Percentiles rank a stretch among this genome's conserved stretches.
Conservation (phyloP, 352 stramenopile genomes). For the Pythium biforme region DNA sequence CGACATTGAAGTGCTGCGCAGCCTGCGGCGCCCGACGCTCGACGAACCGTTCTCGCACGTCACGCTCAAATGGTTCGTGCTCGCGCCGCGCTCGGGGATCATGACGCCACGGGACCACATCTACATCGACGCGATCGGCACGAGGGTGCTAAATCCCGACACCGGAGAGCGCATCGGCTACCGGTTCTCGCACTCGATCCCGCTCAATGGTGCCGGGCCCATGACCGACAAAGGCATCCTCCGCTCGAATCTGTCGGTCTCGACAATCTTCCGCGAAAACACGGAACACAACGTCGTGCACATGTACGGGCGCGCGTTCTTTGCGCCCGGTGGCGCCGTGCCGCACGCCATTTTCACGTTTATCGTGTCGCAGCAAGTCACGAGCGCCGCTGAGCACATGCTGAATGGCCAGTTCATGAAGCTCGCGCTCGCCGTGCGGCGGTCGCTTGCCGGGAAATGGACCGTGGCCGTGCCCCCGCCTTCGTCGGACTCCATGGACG, state of each 20-base stretch:
- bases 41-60: slow-evolving; percentile 34
- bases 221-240: slow-evolving; percentile 10
- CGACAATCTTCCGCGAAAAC: slow-evolving; percentile 35
- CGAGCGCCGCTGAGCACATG: not conserved
- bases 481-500: too few relatives aligned
- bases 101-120: slow-evolving; percentile 38
- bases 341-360: slow-evolving; percentile 24
- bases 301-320: slow-evolving; percentile 36
- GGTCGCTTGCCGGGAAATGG: not conserved
- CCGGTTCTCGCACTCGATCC: slow-evolving; percentile 48
- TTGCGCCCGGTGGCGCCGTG: slow-evolving; percentile 35
- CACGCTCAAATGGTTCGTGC: slow-evolving; percentile 26
- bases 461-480: slow-evolving; percentile 4
- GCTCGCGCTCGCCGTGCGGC: slow-evolving; percentile 10
- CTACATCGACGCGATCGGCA: slow-evolving; percentile 46
- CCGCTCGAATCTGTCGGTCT: slow-evolving; percentile 41
- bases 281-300: slow-evolving; percentile 28
- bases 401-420: slow-evolving; percentile 12
- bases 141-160: slow-evolving; percentile 20
- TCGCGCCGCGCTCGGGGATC: slow-evolving; percentile 32
- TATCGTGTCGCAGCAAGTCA: not conserved
- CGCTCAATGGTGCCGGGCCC: slow-evolving; percentile 9
- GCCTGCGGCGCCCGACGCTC: slow-evolving; percentile 31
- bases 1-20: slow-evolving; percentile 38
- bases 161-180: slow-evolving; percentile 52